Conservation (phyloP, 2,329 filamentous ascomycete species). For the Atkinsonella hypoxylon region DNA sequence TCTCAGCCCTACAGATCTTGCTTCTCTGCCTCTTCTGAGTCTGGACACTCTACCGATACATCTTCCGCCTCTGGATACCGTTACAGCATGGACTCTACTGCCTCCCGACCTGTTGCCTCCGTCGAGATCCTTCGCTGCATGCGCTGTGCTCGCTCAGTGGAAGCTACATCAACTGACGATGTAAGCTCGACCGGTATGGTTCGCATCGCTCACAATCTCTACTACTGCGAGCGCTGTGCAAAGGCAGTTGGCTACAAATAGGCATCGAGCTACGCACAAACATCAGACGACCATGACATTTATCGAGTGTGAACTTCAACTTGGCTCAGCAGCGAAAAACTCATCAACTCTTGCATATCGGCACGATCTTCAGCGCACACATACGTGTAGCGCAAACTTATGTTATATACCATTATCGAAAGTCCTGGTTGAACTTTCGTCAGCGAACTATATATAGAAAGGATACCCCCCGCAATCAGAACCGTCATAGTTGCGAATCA, state of each 20-base stretch:
- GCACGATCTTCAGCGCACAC: neutral
- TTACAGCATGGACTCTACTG: constrained; percentile 36
- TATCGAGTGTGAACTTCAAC: neutral
- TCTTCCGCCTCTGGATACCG: constrained; percentile 21
- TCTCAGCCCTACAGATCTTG: constrained; percentile 13
- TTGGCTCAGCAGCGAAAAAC: neutral
- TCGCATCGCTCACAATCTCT: constrained; percentile 51
- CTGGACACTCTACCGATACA: constrained; percentile 25
- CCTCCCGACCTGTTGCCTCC: constrained; percentile 32
- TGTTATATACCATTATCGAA: neutral
- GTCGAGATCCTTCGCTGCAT: constrained; percentile 52
- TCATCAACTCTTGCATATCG: neutral
- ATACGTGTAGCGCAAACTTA: neutral
- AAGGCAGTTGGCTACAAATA: constrained; percentile 52
- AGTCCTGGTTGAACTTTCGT: neutral
- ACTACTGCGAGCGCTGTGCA: constrained; percentile 54
- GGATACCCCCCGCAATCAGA: constrained; percentile 3
- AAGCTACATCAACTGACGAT: constrained; percentile 50
- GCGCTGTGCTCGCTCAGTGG: constrained; percentile 46
- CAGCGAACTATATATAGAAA: constrained; percentile 2
- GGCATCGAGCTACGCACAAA: constrained; percentile 10
- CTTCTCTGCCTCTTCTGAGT: constrained; percentile 26
- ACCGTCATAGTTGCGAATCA: neutral
- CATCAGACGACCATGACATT: neutral
- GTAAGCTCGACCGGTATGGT: constrained; percentile 48